Evolutionary conservation across 1,139 yeast genomes (phyloP).

Genomic region (Pichia sp.): DNA sequence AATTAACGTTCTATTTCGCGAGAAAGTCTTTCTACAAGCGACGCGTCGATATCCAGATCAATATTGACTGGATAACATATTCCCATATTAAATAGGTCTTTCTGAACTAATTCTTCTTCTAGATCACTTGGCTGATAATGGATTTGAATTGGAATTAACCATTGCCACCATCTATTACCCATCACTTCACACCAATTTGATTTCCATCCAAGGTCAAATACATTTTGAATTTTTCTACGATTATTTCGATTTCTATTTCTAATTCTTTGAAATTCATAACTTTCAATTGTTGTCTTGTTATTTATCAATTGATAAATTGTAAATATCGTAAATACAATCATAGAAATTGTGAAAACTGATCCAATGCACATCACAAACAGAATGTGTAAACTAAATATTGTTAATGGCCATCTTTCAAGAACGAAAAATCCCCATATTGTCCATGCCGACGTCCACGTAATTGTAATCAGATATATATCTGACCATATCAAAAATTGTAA

Average conservation of each 20-base stretch:
- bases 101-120: too few relatives aligned
- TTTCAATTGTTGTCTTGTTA: slow-evolving; percentile 80
- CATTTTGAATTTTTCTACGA: slow-evolving; percentile 36
- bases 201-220: slow-evolving; percentile 64
- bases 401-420: slow-evolving; percentile 19
- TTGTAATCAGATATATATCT: slow-evolving; percentile 42
- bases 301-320: slow-evolving; percentile 51
- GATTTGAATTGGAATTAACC: slow-evolving; percentile 45
- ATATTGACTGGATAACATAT: background rate
- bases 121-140: too few relatives aligned
- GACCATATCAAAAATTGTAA: slow-evolving; percentile 65
- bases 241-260: slow-evolving; percentile 29
- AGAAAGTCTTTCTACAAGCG: too few relatives aligned
- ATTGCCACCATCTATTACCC: slow-evolving; percentile 60
- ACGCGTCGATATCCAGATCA: too few relatives aligned
- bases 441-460: slow-evolving; percentile 34
- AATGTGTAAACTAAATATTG: slow-evolving; percentile 52
- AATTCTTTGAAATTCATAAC: slow-evolving; percentile 55
- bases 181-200: slow-evolving; percentile 63
- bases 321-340: slow-evolving; percentile 52
- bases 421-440: slow-evolving; percentile 47
- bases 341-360: slow-evolving; percentile 56
- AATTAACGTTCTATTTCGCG: background rate
- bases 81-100: background rate
- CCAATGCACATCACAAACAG: slow-evolving; percentile 56